A percentile compares a stretch with the other conserved stretches of the same genome.
These are phyloP conservation scores for Dioszegia crocea DNA, from an alignment of 768 basidiomycete genomes.

Conservation along the genomic window DNA sequence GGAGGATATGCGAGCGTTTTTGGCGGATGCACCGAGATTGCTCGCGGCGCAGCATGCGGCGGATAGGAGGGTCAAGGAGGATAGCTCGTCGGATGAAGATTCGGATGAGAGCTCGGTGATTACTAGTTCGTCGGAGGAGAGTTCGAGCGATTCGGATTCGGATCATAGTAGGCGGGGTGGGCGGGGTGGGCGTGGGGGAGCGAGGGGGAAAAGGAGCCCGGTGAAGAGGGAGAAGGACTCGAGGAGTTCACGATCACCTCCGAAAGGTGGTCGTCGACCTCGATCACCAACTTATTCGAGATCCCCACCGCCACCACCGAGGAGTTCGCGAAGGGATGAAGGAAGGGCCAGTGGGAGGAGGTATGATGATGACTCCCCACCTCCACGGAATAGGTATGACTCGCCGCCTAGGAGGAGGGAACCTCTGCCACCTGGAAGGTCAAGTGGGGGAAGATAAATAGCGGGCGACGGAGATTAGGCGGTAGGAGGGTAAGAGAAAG, in stretches of 20 bases:
- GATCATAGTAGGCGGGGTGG: slow-evolving; percentile 30
- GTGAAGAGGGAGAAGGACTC: slow-evolving; percentile 5
- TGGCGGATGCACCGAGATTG: slow-evolving; percentile 91
- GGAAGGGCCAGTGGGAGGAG: neutral
- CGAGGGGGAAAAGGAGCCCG: neutral
- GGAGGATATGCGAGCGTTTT: slow-evolving; percentile 92
- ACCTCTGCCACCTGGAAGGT: neutral
- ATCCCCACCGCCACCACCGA: slow-evolving; percentile 29
- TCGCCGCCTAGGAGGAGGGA: slow-evolving; percentile 8
- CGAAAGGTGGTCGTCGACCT: neutral
- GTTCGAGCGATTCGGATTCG: slow-evolving; percentile 23
- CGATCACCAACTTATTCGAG: slow-evolving; percentile 9
- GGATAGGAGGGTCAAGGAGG: slow-evolving; percentile 40
- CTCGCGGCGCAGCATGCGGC: slow-evolving; percentile 90
- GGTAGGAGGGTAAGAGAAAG: no score
- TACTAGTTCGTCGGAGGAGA: slow-evolving; percentile 51
- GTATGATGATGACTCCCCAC: slow-evolving; percentile 7
- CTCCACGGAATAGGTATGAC: slow-evolving; percentile 7
- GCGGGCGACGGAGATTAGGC: no score
- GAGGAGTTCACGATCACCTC: slow-evolving; percentile 21
- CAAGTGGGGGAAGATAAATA: neutral
- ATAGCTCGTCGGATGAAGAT: slow-evolving; percentile 36
- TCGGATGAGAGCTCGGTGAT: slow-evolving; percentile 24
- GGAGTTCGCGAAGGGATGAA: neutral
- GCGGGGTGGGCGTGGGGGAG: slow-evolving; percentile 6